These are phyloP conservation scores for Kodamaea lidongshanica DNA, from an alignment of 805 yeast species.

Conservation along the genomic window DNA sequence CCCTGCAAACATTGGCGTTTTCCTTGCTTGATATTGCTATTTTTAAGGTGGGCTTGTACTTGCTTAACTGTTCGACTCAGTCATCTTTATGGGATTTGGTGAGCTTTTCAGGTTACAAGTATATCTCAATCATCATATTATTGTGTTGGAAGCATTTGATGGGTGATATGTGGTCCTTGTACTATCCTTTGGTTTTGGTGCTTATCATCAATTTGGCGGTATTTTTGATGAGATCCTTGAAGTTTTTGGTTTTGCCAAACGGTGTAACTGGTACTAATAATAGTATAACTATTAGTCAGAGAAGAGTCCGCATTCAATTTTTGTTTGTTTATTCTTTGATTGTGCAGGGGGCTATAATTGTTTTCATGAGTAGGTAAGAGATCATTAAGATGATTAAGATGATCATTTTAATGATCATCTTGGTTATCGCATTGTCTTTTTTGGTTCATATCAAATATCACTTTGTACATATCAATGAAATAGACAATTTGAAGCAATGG, in stretches of 20 bases:
- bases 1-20: constrained; percentile 82
- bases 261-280: constrained; percentile 34
- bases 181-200: constrained; percentile 31
- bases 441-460: too few relatives aligned
- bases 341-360: constrained; percentile 68
- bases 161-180: constrained; percentile 25
- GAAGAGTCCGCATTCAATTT: constrained; percentile 80
- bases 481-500: too few relatives aligned
- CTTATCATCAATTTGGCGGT: constrained; percentile 43
- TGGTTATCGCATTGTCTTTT: too few relatives aligned
- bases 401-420: too few relatives aligned
- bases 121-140: constrained; percentile 66
- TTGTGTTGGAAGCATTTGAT: constrained; percentile 47
- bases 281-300: constrained; percentile 57
- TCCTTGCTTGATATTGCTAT: constrained; percentile 69
- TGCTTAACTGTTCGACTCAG: constrained; percentile 63
- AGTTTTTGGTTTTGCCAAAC: constrained; percentile 62
- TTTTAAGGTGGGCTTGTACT: constrained; percentile 75
- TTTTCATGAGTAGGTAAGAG: constrained; percentile 49
- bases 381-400: too few relatives aligned
- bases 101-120: constrained; percentile 91
- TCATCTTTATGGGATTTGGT: constrained; percentile 67
- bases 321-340: constrained; percentile 78
- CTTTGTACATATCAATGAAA: too few relatives aligned
- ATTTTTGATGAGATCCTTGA: constrained; percentile 63